Evolutionary conservation across 805 yeast genomes (phyloP), one percentile per base, ranked within the genome.

Genomic region (Kodamaea jinghongensis): DNA sequence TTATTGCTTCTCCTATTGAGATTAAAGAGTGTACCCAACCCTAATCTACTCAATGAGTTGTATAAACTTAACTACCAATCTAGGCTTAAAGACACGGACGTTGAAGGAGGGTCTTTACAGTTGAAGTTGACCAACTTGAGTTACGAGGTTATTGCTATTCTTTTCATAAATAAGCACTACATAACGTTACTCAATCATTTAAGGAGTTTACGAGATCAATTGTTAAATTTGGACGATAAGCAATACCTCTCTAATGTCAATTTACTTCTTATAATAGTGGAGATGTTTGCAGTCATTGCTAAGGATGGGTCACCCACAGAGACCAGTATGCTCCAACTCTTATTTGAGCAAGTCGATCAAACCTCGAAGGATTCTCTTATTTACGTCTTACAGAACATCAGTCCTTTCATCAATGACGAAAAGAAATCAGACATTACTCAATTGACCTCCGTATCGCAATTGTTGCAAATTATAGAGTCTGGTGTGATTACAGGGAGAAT

Each of bases 21-120:
- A 38, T 55, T 76, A 37, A 73, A 66, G 42, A 61, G 71, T 22
- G 61, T 68, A 1, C 70, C 76, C 4, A 71, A 65, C 41, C 38
- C 73, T 42, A 49, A 56, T 17, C 48, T 73, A 15, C 60, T 75
- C 15, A 73, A 71, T 41, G 75, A 68, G 33, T 51, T 67, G 28
- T 76, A 71, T 54, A 66, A 64, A 41, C 56, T 73, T 22, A 41
- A 28, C 13, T 47, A 44, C 32, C 72, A 65, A 41, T 38, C 59
- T 14, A 40, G 73, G 25, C 47, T 67, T 29, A 54, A 52, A 32
- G n/a, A 42, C 4, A 16, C 17, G 6, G 32, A 30, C 17, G 28
- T 34, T 7, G 43, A 29, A 8, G 12, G 27, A 14, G 25, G 11
- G 8, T 15, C 30, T 9, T 23, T 50, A 13, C 52, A 50, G 42